Conservation (phyloP, 768 basidiomycete species). For the Tricholoma furcatifolium region DNA sequence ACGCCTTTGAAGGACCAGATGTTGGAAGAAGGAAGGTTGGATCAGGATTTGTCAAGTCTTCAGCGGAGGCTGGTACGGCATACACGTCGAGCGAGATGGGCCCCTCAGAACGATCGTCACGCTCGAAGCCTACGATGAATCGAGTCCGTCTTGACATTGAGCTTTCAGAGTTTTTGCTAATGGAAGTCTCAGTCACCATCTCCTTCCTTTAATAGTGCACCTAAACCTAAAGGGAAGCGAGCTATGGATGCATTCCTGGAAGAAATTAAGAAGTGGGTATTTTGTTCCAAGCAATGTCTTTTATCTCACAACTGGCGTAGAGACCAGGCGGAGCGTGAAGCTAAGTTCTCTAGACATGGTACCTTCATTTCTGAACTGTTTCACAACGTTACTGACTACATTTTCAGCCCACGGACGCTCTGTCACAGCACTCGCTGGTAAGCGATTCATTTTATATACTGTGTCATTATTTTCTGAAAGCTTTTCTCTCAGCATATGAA, state of each 20-base stretch:
- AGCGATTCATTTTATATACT: constrained; percentile 19
- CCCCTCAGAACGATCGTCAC: constrained; percentile 19
- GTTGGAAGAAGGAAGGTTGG: constrained; percentile 46
- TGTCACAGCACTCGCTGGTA: constrained; percentile 88
- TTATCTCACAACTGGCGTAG: constrained; percentile 38
- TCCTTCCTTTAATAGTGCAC: constrained; percentile 42
- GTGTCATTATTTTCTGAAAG: constrained; percentile 1
- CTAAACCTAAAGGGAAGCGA: constrained; percentile 89
- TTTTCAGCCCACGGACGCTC: constrained; percentile 61
- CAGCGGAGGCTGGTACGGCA: constrained; percentile 46
- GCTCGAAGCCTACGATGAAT: constrained; percentile 7
- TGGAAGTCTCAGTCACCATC: constrained; percentile 48
- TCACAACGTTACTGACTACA: neutral
- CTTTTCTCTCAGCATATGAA: constrained; percentile 67
- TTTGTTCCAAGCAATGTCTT: neutral
- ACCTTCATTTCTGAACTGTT: neutral
- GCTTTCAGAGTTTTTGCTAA: neutral
- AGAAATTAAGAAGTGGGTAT: constrained; percentile 84
- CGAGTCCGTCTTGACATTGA: constrained; percentile 11
- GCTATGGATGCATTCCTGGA: constrained; percentile 97
- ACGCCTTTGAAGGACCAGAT: constrained; percentile 78
- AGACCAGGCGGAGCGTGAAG: constrained; percentile 91
- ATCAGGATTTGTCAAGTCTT: constrained; percentile 60
- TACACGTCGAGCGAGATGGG: constrained; percentile 42
- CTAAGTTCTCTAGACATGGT: constrained; percentile 75